Evolutionary conservation across 192 early-diverging fungal genomes (phyloP).

Genomic region (Phlyctochytrium arcticum): DNA sequence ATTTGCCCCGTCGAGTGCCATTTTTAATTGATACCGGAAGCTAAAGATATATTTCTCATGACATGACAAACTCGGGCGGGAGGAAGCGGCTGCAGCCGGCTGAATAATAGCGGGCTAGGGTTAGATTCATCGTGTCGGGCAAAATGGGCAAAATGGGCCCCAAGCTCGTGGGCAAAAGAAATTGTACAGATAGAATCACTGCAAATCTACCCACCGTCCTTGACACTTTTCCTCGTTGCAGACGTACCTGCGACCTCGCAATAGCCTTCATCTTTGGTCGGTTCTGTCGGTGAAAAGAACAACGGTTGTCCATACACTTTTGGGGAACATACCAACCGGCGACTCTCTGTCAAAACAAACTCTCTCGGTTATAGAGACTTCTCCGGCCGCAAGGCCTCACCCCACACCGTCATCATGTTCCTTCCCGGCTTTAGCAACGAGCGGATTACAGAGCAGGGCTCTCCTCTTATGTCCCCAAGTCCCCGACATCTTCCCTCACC

Average conservation of each 20-base stretch:
- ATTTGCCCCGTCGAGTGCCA: not conserved
- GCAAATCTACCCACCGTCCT: too few species aligned
- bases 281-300: not conserved
- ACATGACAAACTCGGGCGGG: not conserved
- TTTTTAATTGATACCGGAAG: too few species aligned
- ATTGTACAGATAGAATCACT: not conserved
- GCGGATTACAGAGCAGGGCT: conserved; percentile 10
- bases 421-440: too few species aligned
- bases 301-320: not conserved
- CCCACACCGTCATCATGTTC: not conserved
- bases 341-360: not conserved
- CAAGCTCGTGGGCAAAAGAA: not conserved
- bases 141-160: not conserved
- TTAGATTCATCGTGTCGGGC: not conserved
- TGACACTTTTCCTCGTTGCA: not conserved
- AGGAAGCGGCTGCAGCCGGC: not conserved
- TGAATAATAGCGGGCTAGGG: not conserved
- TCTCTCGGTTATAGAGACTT: not conserved
- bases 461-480: not conserved
- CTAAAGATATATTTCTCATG: too few species aligned
- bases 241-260: not conserved
- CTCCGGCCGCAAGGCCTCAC: not conserved
- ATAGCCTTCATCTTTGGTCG: not conserved
- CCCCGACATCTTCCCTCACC: not conserved
- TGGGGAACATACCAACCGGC: not conserved